Evolutionary conservation across 768 basidiomycete genomes (phyloP).

Genomic region (Cyathus striatus): DNA sequence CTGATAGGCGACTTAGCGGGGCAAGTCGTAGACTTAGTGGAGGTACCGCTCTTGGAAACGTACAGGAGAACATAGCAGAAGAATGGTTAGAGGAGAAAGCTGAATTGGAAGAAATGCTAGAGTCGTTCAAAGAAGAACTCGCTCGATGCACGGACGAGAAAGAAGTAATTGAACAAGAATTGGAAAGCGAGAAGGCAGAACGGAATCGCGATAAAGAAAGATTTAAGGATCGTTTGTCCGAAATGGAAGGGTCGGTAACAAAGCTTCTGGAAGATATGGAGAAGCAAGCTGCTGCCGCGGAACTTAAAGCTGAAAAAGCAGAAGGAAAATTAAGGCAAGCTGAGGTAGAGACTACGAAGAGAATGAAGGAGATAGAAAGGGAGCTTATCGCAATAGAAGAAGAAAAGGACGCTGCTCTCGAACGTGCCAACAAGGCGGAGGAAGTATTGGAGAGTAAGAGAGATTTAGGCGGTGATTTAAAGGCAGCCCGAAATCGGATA

Average conservation of each 20-base stretch:
- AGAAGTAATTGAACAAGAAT: slow-evolving; percentile 35
- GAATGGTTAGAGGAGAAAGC: slow-evolving; percentile 71
- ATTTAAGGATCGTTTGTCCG: slow-evolving; percentile 67
- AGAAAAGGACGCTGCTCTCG: slow-evolving; percentile 51
- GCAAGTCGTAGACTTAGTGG: slow-evolving; percentile 49
- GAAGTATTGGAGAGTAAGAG: slow-evolving; percentile 54
- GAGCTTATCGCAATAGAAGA: slow-evolving; percentile 38
- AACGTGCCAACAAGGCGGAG: slow-evolving; percentile 64
- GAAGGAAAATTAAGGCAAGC: too few species aligned
- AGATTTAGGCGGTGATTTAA: slow-evolving; percentile 65
- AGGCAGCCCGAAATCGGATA: slow-evolving; percentile 59
- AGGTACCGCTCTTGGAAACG: slow-evolving; percentile 49
- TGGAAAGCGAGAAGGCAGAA: slow-evolving; percentile 52
- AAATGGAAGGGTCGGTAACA: slow-evolving; percentile 67
- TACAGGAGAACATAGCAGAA: slow-evolving; percentile 64
- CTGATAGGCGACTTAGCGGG: slow-evolving; percentile 26
- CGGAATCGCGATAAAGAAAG: slow-evolving; percentile 62
- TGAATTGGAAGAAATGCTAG: slow-evolving; percentile 46
- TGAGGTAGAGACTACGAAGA: slow-evolving; percentile 29
- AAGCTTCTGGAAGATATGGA: slow-evolving; percentile 66
- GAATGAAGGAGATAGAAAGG: slow-evolving; percentile 41
- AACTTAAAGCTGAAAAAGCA: slow-evolving; percentile 41
- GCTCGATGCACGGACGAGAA: slow-evolving; percentile 42
- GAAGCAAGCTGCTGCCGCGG: slow-evolving; percentile 45
- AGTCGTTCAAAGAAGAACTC: slow-evolving; percentile 43